phyloP scores from a whole-genome alignment of 2,329 filamentous ascomycete species.

The Diplodia scrobiculata region DNA sequence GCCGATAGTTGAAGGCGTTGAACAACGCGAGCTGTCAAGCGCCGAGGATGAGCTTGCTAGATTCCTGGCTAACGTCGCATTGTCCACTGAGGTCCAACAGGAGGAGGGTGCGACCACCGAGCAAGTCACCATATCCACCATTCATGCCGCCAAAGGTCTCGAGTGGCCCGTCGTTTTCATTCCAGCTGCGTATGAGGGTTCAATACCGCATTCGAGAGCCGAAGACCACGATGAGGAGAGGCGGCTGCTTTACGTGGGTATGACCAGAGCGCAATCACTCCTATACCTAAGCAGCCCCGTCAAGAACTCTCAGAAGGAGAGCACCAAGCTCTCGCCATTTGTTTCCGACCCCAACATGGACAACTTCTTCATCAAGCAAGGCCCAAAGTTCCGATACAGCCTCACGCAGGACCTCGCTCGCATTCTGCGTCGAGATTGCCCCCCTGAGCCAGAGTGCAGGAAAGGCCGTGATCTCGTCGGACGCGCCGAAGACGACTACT shows the following conservation, averaged over 20 bases:
- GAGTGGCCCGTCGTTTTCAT: conserved; percentile 97
- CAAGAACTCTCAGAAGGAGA: conserved; percentile 63
- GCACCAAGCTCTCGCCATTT: conserved; percentile 71
- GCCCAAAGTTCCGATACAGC: conserved; percentile 67
- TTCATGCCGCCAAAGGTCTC: conserved; percentile 91
- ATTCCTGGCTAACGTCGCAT: conserved; percentile 85
- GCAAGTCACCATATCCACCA: conserved; percentile 88
- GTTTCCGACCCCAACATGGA: conserved; percentile 60
- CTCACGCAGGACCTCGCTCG: conserved; percentile 68
- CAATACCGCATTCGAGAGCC: conserved; percentile 82
- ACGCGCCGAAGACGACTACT: conserved; percentile 42
- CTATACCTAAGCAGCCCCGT: conserved; percentile 82
- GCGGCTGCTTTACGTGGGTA: conserved; percentile 87
- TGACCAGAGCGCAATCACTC: conserved; percentile 87
- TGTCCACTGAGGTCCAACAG: conserved; percentile 77
- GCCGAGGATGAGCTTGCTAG: conserved; percentile 68
- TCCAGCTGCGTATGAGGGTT: conserved; percentile 84
- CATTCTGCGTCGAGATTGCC: conserved; percentile 67
- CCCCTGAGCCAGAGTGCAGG: conserved; percentile 49
- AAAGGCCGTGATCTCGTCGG: conserved; percentile 36
- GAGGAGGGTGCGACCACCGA: conserved; percentile 59
- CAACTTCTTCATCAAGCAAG: conserved; percentile 60
- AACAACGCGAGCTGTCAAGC: conserved; percentile 57
- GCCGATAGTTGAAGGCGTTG: conserved; percentile 69
- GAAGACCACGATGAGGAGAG: conserved; percentile 88